Conservation (phyloP, 108 stramenopile species). For the Skeletonema tropicum region DNA sequence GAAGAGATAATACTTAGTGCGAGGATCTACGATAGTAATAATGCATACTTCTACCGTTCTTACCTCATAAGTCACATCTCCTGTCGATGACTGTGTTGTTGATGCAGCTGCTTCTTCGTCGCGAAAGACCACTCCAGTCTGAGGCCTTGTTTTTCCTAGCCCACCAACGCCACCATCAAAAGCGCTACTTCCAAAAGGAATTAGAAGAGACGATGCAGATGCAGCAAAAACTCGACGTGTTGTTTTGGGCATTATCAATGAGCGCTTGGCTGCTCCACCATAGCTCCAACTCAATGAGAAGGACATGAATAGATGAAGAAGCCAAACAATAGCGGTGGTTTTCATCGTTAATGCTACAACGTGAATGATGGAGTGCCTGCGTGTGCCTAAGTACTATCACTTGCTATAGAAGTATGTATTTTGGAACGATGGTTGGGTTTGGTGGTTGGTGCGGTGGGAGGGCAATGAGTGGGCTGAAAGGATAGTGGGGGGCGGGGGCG, state of each 20-base stretch:
- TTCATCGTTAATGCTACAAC: not conserved
- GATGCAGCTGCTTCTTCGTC: slow-evolving; percentile 36
- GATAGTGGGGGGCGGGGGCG: too few species aligned
- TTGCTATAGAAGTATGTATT: too few species aligned
- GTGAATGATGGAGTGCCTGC: too few species aligned
- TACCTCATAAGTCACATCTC: slow-evolving; percentile 36
- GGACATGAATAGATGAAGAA: not conserved
- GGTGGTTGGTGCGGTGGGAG: too few species aligned
- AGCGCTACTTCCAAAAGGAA: slow-evolving; percentile 32
- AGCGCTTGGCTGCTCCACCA: not conserved
- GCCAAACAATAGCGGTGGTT: not conserved
- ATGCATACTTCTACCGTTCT: too few species aligned
- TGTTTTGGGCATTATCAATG: not conserved
- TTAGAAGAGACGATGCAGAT: slow-evolving; percentile 9
- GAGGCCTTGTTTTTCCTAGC: slow-evolving; percentile 82
- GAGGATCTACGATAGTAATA: too few species aligned
- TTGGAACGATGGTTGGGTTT: too few species aligned
- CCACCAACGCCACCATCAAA: slow-evolving; percentile 87
- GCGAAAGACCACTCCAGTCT: slow-evolving; percentile 75
- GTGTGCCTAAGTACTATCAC: too few species aligned
- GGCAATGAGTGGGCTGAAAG: too few species aligned
- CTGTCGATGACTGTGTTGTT: slow-evolving; percentile 17
- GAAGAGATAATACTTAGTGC: too few species aligned
- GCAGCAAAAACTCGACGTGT: not conserved
- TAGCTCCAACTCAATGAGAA: not conserved